These are phyloP conservation scores for Steccherinum ochraceum DNA, from an alignment of 768 basidiomycete species.

Conservation along the genomic window DNA sequence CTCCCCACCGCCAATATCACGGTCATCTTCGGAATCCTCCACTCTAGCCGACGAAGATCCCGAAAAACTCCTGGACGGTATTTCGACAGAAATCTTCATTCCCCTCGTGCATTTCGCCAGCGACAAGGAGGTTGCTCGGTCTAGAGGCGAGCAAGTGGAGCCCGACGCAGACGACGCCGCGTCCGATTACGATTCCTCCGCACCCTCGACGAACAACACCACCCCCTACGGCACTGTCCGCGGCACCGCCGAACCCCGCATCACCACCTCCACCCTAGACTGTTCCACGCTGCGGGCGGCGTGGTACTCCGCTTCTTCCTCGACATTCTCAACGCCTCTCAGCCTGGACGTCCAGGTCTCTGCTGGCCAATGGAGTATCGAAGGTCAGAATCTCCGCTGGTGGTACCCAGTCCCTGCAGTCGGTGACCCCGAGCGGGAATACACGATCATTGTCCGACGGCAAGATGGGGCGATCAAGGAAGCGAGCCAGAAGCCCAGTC, in stretches of 20 bases:
- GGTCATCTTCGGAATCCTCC: slow-evolving; percentile 10
- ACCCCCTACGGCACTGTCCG: slow-evolving; percentile 1
- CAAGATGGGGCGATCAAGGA: slow-evolving; percentile 26
- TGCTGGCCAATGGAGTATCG: slow-evolving; percentile 40
- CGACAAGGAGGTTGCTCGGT: slow-evolving; percentile 21
- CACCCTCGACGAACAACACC: slow-evolving; percentile 2
- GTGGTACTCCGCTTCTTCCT: slow-evolving; percentile 6
- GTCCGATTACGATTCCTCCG: slow-evolving; percentile 8
- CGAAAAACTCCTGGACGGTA: slow-evolving; percentile 23
- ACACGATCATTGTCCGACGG: slow-evolving; percentile 24
- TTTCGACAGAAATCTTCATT: slow-evolving; percentile 86
- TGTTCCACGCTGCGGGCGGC: background rate
- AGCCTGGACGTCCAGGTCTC: slow-evolving; percentile 38
- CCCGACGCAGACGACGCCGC: background rate
- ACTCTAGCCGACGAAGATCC: slow-evolving; percentile 14
- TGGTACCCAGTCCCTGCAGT: slow-evolving; percentile 25
- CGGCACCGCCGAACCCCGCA: slow-evolving; percentile 10
- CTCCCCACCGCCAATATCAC: slow-evolving; percentile 1
- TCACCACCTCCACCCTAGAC: background rate
- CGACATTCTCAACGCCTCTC: slow-evolving; percentile 19
- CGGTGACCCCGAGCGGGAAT: slow-evolving; percentile 23
- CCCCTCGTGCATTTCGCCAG: slow-evolving; percentile 87
- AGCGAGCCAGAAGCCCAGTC: background rate
- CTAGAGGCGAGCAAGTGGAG: slow-evolving; percentile 3
- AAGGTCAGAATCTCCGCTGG: slow-evolving; percentile 44